Base-by-base conservation (phyloP, 2,329 filamentous ascomycete genomes). In the Curvularia hawaiiensis region DNA sequence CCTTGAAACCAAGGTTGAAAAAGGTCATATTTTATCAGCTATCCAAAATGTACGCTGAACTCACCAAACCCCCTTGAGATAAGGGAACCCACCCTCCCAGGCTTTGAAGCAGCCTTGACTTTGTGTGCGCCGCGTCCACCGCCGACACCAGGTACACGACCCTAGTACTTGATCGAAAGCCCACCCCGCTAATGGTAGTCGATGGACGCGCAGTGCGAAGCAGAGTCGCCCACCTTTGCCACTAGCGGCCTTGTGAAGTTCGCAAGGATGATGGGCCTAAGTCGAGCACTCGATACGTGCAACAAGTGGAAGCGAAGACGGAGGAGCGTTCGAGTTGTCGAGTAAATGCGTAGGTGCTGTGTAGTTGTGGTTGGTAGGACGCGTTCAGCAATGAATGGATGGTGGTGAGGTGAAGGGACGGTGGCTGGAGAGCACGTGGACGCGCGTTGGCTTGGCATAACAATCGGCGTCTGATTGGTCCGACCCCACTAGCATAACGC, bases 91-190 rank as follows among this genome's bases (percentile, higher is more conserved):
- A 22, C 59, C 59, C 59, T 12, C 59, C 59, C 55, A 61, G 59
- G 55, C 55, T 61, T 58, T 49, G 26, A 53, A 61, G 59, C 52
- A 61, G 59, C 59, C 59, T 56, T 56, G 59, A 48, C 59, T 61
- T 55, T 45, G 49, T 49, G 33, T 50, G 35, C 44, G 33, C 49
- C 55, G 46, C 50, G 51, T 50, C 54, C 35, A 45, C 47, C 33
- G 43, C 54, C 35, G 16, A 52, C 53, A 60, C 58, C 30, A 43
- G 58, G 58, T 60, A 60, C 58, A 47, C 50, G 52, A 41, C 6
- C 58, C 31, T 33, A 54, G 30, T 40, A 57, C 22, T 26, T n/a
- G 30, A 58, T 44, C 54, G 38, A 44, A 57, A 53, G 40, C 58
- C 47, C 50, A 60, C 54, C 58, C 58, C 58, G 33, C 41, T 40